Conservation (phyloP, 2,329 filamentous ascomycete genomes). For the Seiridium unicorne region DNA sequence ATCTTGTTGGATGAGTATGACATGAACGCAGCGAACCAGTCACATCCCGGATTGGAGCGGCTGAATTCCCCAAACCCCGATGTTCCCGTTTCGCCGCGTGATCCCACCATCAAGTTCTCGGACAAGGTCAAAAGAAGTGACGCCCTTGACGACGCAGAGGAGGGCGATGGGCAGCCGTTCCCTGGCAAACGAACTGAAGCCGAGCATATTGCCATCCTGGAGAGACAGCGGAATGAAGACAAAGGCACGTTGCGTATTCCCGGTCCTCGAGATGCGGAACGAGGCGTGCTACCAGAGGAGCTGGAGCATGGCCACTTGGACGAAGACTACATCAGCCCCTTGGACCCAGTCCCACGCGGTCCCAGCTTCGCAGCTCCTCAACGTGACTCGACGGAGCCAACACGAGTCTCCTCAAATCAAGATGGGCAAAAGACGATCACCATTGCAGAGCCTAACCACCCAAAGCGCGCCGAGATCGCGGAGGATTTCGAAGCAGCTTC, state of each 20-base stretch:
- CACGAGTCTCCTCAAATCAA: slow-evolving; percentile 17
- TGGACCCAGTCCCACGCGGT: slow-evolving; percentile 31
- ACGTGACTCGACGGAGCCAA: slow-evolving; percentile 9
- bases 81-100: slow-evolving; percentile 12
- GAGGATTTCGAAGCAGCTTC: slow-evolving; percentile 42
- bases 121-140: slow-evolving; percentile 63
- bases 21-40: slow-evolving; percentile 24
- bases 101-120: slow-evolving; percentile 65
- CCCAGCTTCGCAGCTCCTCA: slow-evolving; percentile 19
- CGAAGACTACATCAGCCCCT: slow-evolving; percentile 22
- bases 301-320: slow-evolving; percentile 34
- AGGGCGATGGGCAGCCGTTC: slow-evolving; percentile 46
- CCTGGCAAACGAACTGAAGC: slow-evolving; percentile 58
- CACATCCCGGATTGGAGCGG: slow-evolving; percentile 16
- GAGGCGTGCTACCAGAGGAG: slow-evolving; percentile 67
- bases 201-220: slow-evolving; percentile 83
- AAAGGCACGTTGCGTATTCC: slow-evolving; percentile 83
- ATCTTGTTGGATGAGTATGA: slow-evolving; percentile 45
- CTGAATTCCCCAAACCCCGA: slow-evolving; percentile 9
- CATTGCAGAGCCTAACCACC: slow-evolving; percentile 59
- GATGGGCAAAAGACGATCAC: slow-evolving; percentile 58
- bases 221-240: slow-evolving; percentile 74
- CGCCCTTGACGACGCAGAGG: slow-evolving; percentile 29
- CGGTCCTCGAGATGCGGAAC: slow-evolving; percentile 85
- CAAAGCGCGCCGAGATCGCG: slow-evolving; percentile 31